phyloP scores from a whole-genome alignment of 78 protist species.

The Carpediemonas membranifera region DNA sequence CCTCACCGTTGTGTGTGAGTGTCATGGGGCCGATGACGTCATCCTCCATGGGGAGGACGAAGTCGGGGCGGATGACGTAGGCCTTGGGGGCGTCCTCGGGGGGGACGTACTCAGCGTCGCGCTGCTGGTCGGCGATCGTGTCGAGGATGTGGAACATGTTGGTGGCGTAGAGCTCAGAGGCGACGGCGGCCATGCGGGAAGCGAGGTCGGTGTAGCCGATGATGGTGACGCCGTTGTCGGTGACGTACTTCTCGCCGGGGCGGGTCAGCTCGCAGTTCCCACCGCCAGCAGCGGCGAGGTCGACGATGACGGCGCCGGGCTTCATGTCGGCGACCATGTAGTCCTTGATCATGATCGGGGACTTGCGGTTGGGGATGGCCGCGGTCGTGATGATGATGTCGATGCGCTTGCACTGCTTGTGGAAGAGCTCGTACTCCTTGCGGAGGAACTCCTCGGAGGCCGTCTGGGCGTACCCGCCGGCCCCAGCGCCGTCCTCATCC shows the following conservation, averaged over 20 bases:
- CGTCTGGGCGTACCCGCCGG: slow-evolving; percentile 88
- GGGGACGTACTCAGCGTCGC: slow-evolving; percentile 15
- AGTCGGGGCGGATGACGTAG: slow-evolving; percentile 47
- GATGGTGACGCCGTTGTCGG: slow-evolving; percentile 60
- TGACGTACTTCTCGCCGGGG: slow-evolving; percentile 15
- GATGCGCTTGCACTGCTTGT: slow-evolving; percentile 62
- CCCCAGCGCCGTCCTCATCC: slow-evolving; percentile 69
- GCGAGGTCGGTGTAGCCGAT: slow-evolving; percentile 90
- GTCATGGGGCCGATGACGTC: background rate
- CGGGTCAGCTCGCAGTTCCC: slow-evolving; percentile 67
- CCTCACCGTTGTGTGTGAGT: background rate
- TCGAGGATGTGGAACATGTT: slow-evolving; percentile 60
- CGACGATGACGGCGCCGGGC: slow-evolving; percentile 89
- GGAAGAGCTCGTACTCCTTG: slow-evolving; percentile 76
- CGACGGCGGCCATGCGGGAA: slow-evolving; percentile 58
- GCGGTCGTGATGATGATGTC: slow-evolving; percentile 97
- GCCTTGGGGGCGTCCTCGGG: slow-evolving; percentile 62
- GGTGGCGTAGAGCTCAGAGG: slow-evolving; percentile 57
- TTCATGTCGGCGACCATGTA: slow-evolving; percentile 25
- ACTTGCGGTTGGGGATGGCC: slow-evolving; percentile 76
- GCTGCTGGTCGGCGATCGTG: slow-evolving; percentile 32
- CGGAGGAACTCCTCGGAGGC: slow-evolving; percentile 76
- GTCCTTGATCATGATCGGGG: slow-evolving; percentile 64
- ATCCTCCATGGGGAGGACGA: slow-evolving; percentile 23
- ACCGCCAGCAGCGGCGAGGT: slow-evolving; percentile 90